Base-by-base conservation (phyloP, 768 basidiomycete genomes). In the Rhodotorula graminis region DNA sequence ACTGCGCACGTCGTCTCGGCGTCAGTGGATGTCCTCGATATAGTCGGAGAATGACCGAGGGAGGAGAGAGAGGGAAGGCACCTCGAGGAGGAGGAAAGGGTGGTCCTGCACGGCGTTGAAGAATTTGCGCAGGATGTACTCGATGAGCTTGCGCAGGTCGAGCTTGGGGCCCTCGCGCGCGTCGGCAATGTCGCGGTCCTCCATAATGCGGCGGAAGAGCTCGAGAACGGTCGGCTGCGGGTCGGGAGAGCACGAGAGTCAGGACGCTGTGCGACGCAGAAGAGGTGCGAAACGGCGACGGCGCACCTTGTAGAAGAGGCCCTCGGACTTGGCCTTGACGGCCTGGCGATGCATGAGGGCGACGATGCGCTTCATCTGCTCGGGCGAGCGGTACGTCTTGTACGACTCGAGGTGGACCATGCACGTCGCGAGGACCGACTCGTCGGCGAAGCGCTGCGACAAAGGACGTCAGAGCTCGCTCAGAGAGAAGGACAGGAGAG, bases 51-150 rank as follows among this genome's bases (percentile, higher is more conserved):
- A 12, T 19, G 19, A 14, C 25, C 15, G 10, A 8, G 11, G 31
- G 29, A 72, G 52, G 49, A 77, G n/a, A n/a, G n/a, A 77, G 40
- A 77, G 81, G 72, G 75, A 76, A 82, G 83, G 76, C 77, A 93
- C 93, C 85, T 98, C 93, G 72, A 97, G 85, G 71, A 92, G 86
- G 60, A 97, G 84, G 82, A 97, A 90, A 0, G 91, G 85, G 72
- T 96, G 89, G 74, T 91, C 88, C 65, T 87, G 85, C 61, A 93
- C 84, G 14, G 88, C 86, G 80, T 96, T 98, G 87, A 99, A 98
- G 84, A 98, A 98, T 79, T 89, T 88, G 37, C 91, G 87, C 70
- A 97, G 84, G 72, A 97, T 84, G 82, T 86, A 99, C 78, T 88
- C 90, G 83, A 97, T 88, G 49, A 98, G 82, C 66, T 86, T 85